Evolutionary conservation across 768 basidiomycete species (phyloP), one percentile per base, ranked within the genome.

Genomic region (Phaeotremella skinneri): DNA sequence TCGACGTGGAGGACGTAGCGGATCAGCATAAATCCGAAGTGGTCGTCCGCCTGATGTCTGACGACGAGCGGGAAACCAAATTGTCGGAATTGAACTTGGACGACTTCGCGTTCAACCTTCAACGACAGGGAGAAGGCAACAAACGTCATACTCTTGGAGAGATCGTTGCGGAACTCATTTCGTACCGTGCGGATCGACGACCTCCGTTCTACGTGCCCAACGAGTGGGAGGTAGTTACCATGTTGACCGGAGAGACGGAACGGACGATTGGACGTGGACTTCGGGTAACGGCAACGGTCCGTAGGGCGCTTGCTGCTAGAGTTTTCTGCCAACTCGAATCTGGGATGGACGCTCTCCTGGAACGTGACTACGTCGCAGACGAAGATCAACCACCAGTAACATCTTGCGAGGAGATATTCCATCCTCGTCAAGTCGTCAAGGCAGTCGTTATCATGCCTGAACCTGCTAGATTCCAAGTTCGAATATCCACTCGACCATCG

Each of bases 1-100:
- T 91, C n/a, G 96, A 99, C 65, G 92, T 94, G 69, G 96, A 98
- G 76, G 96, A 99, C 78, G 82, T 91, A 31, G 89, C 89, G 56
- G 90, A 90, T 29, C 85, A 89, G 68, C 89, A 94, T 73, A 89
- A 92, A 26, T 98, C 96, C 1, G 85, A 88, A 66, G 87, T 90
- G 6, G 91, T 99, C 45, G 83, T 84, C 14, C 78, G 86, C 47
- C 87, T 99, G 73, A 90, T 96, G 86, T 81, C 84, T 41, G 90
- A 94, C 73, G 80, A 78, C 26, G 86, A 91, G 61, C 85, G 84
- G 64, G 87, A 84, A 56, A 83, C 81, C 68, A 94, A 92, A 78
- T 80, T 99, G 16, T 83, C 86, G 55, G 91, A 93, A 66, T 85
- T 98, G 55, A 96, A 90, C 68, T 81, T 98, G 64, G 93, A 97